These are phyloP conservation scores for Cairneyella variabilis DNA, from an alignment of 495 filamentous ascomycete genomes.

Conservation along the genomic window DNA sequence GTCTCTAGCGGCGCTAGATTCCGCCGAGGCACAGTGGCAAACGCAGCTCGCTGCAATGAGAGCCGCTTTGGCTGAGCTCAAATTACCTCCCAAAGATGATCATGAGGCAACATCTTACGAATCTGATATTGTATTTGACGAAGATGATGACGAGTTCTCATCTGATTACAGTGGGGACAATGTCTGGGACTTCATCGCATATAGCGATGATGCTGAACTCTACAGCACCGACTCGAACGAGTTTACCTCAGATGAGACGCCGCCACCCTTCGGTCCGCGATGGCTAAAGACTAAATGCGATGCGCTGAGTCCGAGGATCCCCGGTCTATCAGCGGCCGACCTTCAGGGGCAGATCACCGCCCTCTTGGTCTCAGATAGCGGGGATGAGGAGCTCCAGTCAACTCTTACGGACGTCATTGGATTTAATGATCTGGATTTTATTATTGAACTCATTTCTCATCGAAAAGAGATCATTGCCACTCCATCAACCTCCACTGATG, in stretches of 20 bases:
- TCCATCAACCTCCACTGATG: constrained; percentile 6
- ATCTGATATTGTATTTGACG: constrained; percentile 53
- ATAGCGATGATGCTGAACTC: constrained; percentile 40
- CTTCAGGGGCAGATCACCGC: constrained; percentile 70
- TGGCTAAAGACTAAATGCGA: constrained; percentile 70
- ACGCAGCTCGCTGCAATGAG: constrained; percentile 68
- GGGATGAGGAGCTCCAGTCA: constrained; percentile 83
- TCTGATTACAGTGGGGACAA: constrained; percentile 65
- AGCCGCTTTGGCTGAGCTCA: constrained; percentile 65
- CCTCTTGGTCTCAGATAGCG: constrained; percentile 58
- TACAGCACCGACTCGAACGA: constrained; percentile 42
- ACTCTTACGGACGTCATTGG: constrained; percentile 87
- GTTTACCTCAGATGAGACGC: constrained; percentile 29
- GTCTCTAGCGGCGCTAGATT: constrained; percentile 13
- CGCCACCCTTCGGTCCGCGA: constrained; percentile 33
- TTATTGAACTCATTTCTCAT: constrained; percentile 77
- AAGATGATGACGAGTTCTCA: constrained; percentile 56
- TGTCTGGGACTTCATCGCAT: constrained; percentile 86
- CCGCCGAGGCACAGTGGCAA: constrained; percentile 62
- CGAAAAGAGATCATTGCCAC: constrained; percentile 56
- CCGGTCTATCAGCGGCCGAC: constrained; percentile 56
- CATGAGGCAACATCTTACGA: constrained; percentile 24
- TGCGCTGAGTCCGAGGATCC: constrained; percentile 52
- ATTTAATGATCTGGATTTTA: constrained; percentile 85
- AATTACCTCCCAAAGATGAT: constrained; percentile 51